Base-by-base conservation (phyloP, 306 rosid species). In the Rubus parviflorus region DNA sequence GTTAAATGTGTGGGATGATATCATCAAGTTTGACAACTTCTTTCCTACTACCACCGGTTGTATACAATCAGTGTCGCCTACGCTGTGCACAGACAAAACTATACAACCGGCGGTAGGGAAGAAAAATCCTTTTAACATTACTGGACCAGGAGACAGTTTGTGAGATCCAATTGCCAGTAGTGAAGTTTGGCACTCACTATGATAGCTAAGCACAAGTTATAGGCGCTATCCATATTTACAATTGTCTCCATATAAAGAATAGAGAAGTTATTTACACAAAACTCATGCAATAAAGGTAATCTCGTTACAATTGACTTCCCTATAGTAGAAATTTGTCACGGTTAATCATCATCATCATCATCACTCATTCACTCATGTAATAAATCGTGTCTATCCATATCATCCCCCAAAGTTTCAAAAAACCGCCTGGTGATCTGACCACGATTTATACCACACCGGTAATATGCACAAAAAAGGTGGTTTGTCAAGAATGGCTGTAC, bases 211-310 rank as follows among this genome's bases (percentile, higher is more conserved):
- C 68, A 35, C 7, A 22, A 3, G 13, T 63, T 14, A 45, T 37
- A 35, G 68, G 5, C 22, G 47, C 43, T 61, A 63, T 56, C 64
- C 71, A 20, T 83, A 81, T 82, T 69, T 82, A 85, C 94, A 83
- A 19, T 53, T 68, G 56, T 22, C 62, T 51, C 77, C 69, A 62
- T 47, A 53, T 58, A 85, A 84, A 81, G 85, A 91, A 80, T 80
- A 53, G 80, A 54, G 17, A 35, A 64, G 19, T 77, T 80, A 78
- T 84, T 67, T 81, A 87, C 88, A 89, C n/a, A 75, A 67, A 75
- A 60, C 73, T 73, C 72, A 53, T 20, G 75, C 83, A 64, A 73
- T 78, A 74, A 81, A 68, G 13, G 84, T 35, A 51, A 82, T 35
- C 74, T 69, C 53, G 60, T 73, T 82, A 45, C 61, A 53, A 82